Base-by-base conservation (phyloP, 2,329 filamentous ascomycete species). In the Geosmithia flava region DNA sequence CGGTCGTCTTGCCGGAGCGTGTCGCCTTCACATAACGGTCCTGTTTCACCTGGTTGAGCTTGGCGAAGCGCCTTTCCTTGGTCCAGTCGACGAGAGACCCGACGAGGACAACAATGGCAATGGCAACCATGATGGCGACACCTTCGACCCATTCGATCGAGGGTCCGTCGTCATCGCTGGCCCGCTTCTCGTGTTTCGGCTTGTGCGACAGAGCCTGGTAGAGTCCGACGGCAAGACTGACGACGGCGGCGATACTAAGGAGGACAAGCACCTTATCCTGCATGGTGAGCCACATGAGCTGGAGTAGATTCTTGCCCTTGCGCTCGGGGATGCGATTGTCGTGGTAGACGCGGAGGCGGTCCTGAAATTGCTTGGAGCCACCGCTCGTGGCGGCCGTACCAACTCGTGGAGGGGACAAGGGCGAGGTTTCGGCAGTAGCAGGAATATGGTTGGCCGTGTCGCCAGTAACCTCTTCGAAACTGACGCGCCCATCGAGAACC, bases 181-280 rank as follows among this genome's bases (percentile, higher is more conserved):
- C 15, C 33, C 33, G 13, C 37, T 13, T 17, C 37, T n/a, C 44
- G 27, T 27, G 48, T 2, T 68, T 58, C 19, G 42, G 11, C 42
- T 20, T 44, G 17, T 45, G 27, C 20, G 44, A 45, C n/a, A 87
- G 83, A 0, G 82, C 84, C 61, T 88, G 82, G 61, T 88, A 90
- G 0, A 89, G 69, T 45, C 85, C 85, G 42, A 90, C 74, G 5
- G 80, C 83, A 42, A 90, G 71, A 43, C 85, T 88, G 46, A 90
- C 78, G 39, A 80, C 70, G 3, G 85, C 85, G 42, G 85, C 85
- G 45, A 76, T 69, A 0, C 82, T 85, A 48, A 88, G 69, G 6
- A 88, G 68, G 50, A 87, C 84, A 44, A 89, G 68, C 3, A 90
- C 82, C 61, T 89, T 90, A 71, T 90, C 85, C 65, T 89, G 87